Percentiles rank a stretch among this genome's conserved stretches.
Conservation (phyloP, 768 basidiomycete species). For the Terana coerulea region DNA sequence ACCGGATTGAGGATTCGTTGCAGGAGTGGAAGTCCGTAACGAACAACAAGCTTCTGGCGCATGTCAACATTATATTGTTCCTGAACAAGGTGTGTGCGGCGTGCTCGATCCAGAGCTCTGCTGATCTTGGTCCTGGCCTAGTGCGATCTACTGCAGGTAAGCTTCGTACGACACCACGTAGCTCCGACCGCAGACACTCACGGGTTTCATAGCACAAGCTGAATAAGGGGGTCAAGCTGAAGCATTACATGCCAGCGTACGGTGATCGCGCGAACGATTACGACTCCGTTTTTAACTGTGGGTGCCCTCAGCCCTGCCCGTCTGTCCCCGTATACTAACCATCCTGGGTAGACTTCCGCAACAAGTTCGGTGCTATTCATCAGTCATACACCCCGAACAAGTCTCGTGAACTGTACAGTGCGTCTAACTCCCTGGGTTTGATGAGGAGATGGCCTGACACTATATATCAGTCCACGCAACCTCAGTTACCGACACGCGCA, state of each 20-base stretch:
- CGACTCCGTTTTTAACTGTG: conserved; percentile 72
- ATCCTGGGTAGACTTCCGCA: conserved; percentile 54
- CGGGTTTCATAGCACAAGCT: conserved; percentile 56
- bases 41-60: conserved; percentile 66
- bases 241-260: conserved; percentile 66
- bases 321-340: not conserved
- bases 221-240: conserved; percentile 69
- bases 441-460: conserved; percentile 3
- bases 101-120: conserved; percentile 45
- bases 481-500: conserved; percentile 75
- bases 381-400: conserved; percentile 65
- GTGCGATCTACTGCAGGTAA: conserved; percentile 69
- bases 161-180: conserved; percentile 8
- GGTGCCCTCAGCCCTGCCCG: conserved; percentile 22
- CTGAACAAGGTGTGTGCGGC: conserved; percentile 48
- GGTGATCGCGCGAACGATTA: conserved; percentile 78
- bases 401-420: conserved; percentile 70
- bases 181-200: not conserved
- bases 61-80: conserved; percentile 78
- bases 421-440: conserved; percentile 22
- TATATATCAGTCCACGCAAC: conserved; percentile 65
- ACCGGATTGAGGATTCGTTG: conserved; percentile 78
- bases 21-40: conserved; percentile 64
- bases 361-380: conserved; percentile 70
- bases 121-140: conserved; percentile 33